Evolutionary conservation across 108 stramenopile species (phyloP), one percentile per base, ranked within the genome.

Genomic region (Fistulifera pelliculosa): DNA sequence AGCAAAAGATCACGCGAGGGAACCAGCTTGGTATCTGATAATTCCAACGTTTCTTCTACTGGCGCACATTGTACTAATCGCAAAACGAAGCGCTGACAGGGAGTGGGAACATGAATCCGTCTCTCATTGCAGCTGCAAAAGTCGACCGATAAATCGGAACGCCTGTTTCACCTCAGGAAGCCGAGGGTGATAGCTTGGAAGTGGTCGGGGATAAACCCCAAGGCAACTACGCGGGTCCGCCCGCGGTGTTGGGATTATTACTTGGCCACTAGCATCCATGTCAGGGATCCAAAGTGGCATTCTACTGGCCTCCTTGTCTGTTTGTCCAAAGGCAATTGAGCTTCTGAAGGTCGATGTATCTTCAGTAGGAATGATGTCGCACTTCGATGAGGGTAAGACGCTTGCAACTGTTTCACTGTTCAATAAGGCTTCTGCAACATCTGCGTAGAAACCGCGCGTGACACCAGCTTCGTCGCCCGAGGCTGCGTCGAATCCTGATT

Each of bases 381-480:
- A 73, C 1, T 31, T 41, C 16, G 38, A 19, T 22, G 68, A 57
- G 28, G 23, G 25, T 45, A 27, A 22, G 16, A 66, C 52, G 39
- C 65, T 55, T 7, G 67, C 58, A 18, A 71, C 66, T 19, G 41
- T 40, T n/a, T 76, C 70, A 17, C 56, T 50, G 26, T 43, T 48
- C 31, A 77, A 26, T 26, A 77, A 27, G 3, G 61, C 64, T 50
- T 68, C 70, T 17, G 76, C 76, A 28, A 77, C 67, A 52, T 77
- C 76, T 25, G 76, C 76, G 28, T 73, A 77, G 51, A 77, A 77
- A 11, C 76, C 76, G 4, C 76, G 52, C 15, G 76, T 77, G 15
- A 77, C 76, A 26, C 76, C 76, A 44, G 76, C 76, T 43, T 77
- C 70, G 47, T 73, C 71, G 1, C 76, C 76, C 19, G 76, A 65